Percentiles rank a stretch among this genome's conserved stretches.
phyloP scores from a whole-genome alignment of 2,329 filamentous ascomycete genomes.

The Ophiocordyceps polyrhachis-furcata region DNA sequence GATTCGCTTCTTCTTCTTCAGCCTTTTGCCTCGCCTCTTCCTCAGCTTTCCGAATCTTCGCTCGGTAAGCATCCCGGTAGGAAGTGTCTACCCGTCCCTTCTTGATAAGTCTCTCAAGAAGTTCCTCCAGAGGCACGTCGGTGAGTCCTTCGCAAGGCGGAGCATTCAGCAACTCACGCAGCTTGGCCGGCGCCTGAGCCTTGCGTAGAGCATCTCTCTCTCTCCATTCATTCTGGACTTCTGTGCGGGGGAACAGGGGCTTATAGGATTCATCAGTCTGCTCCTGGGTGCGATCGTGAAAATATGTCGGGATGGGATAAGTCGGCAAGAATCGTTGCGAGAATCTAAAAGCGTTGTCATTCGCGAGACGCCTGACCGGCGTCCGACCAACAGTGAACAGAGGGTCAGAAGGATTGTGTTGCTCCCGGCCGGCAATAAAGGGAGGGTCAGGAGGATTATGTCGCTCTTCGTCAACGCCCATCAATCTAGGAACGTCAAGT shows the following conservation, averaged over 20 bases:
- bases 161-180: not conserved
- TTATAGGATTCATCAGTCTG: too few relatives aligned
- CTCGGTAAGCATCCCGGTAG: conserved; percentile 7
- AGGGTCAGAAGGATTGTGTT: too few relatives aligned
- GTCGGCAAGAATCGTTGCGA: too few relatives aligned
- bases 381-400: too few relatives aligned
- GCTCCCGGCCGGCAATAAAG: not conserved
- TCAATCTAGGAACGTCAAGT: conserved; percentile 8
- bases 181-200: not conserved
- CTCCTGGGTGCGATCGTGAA: too few relatives aligned
- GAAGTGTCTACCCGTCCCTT: not conserved
- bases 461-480: conserved; percentile 1
- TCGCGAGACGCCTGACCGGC: too few relatives aligned
- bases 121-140: not conserved
- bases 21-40: conserved; percentile 4
- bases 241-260: too few relatives aligned
- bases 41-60: conserved; percentile 5
- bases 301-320: too few relatives aligned
- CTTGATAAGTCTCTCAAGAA: not conserved
- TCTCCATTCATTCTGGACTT: not conserved
- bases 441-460: not conserved
- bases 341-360: too few relatives aligned
- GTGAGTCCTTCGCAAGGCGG: not conserved
- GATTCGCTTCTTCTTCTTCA: conserved; percentile 11
- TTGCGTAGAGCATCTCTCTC: not conserved